Evolutionary conservation across 2,329 filamentous ascomycete species (phyloP), one percentile per base, ranked within the genome.

Genomic region (Neopestalotiopsis rosae): DNA sequence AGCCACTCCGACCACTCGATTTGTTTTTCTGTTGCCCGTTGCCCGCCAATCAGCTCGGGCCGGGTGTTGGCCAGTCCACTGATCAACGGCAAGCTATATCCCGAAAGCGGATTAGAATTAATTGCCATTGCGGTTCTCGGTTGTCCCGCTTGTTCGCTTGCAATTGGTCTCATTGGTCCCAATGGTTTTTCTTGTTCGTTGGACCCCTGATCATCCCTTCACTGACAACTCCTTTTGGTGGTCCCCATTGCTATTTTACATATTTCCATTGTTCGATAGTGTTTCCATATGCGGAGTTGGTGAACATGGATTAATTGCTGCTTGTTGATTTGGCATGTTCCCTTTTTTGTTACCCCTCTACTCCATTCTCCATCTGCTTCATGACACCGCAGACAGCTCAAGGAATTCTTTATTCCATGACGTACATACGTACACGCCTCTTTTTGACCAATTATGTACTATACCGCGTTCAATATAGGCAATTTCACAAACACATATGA

Each of bases 51-150:
- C 34, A 52, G 12, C 34, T 38, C 34, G 34, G 34, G 17, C 32
- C 28, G 28, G 59, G 59, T n/a, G 61, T 30, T 30, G 61, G 20
- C 40, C 40, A 40, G 61, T n/a, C 59, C 61, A 64, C 61, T 64
- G 61, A 64, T 45, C 38, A 52, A 40, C 61, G 13, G 61, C 38
- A 64, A 40, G n/a, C 61, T 34, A 32, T 45, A 24, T 64, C 34
- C 61, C 40, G 40, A 30, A 64, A 28, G 34, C n/a, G 61, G 61
- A 20, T 14, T 45, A 64, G 40, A 64, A 28, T 64, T 17, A 62
- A 38, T 62, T 38, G 20, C 17, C 30, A 42, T 20, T 20, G 59
- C 59, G 24, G 9, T 62, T 62, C 30, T 62, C 32, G 59, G 59
- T 62, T 62, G 28, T 10, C 28, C 45, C 45, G 45, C n/a, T 20